A percentile compares a stretch with the other conserved stretches of the same genome.
Evolutionary conservation across 1,284 basidiomycete genomes (phyloP).

Genomic region (Afroboletus lepidellus): DNA sequence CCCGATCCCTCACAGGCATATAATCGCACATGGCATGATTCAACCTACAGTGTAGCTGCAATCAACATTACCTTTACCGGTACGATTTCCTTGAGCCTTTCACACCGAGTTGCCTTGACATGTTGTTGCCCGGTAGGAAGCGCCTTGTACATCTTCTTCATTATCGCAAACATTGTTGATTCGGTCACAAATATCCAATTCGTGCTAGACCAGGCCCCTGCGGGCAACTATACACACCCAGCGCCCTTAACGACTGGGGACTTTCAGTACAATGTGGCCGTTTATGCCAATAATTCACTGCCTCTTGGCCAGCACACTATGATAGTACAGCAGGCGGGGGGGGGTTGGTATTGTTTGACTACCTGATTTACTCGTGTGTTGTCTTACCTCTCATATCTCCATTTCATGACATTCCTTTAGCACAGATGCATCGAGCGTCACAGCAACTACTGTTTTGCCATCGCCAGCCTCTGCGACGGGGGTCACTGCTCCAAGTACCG

Average conservation of each 20-base stretch:
- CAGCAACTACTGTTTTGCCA: not conserved
- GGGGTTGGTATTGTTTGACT: slow-evolving; percentile 17
- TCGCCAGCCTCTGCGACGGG: not conserved
- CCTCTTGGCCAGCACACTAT: slow-evolving; percentile 10
- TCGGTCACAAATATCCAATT: slow-evolving; percentile 8
- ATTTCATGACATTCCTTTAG: slow-evolving; percentile 1
- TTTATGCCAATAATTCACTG: slow-evolving; percentile 15
- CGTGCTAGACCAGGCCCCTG: slow-evolving; percentile 1
- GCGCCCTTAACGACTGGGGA: not conserved
- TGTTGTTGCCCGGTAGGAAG: slow-evolving; percentile 9
- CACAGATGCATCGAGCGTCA: not conserved
- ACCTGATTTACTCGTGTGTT: slow-evolving; percentile 17
- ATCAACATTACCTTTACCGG: slow-evolving; percentile 19
- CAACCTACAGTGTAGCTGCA: not conserved
- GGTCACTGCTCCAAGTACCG: not conserved
- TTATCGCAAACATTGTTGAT: slow-evolving; percentile 9
- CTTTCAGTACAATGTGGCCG: slow-evolving; percentile 19
- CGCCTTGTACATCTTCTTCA: slow-evolving; percentile 24
- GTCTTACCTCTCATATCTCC: not conserved
- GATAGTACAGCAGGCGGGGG: not conserved
- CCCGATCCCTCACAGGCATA: slow-evolving; percentile 7
- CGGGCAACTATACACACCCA: not conserved
- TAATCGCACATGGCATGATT: slow-evolving; percentile 22
- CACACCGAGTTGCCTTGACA: not conserved
- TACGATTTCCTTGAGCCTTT: not conserved